Evolutionary conservation across 148 eudicot species (phyloP), one percentile per base, ranked within the genome.

Genomic region (Camellia granthamiana): DNA sequence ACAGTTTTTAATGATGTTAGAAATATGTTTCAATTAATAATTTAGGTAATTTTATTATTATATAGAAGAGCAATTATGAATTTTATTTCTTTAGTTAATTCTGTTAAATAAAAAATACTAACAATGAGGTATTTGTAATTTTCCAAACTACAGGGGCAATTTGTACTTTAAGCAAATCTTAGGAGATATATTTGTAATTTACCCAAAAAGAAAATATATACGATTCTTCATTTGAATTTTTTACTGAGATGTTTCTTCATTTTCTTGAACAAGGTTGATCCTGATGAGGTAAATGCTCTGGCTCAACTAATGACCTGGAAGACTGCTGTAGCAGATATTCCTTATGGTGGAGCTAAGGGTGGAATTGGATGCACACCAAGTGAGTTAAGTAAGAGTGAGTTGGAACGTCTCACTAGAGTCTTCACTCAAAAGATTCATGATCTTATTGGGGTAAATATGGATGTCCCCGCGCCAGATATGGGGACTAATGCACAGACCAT

Each of bases 271-370:
- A 73, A 89, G 91, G 91, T 87, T 64, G 90, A 89, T 69, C 91
- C 86, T 21, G 90, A 89, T 73, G 91, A 89, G 77, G 90, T 89
- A n/a, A 89, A 89, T 84, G 91, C 90, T 65, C 86, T 89, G 42
- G 91, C 91, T 75, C 91, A 89, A 84, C 58, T 89, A 51, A 89
- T 89, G 91, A 89, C 91, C 30, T 89, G 91, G 91, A 89, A 89
- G 80, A 89, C 91, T 15, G 91, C 91, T 11, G 90, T 89, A 52
- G 91, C 85, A 0, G 84, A 89, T 61, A 80, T 89, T 72, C 90
- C 91, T 14, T 89, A 89, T 80, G 91, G 91, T 76, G 91, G 91
- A 30, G 91, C 91, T 49, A 89, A 89, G 78, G 91, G 91, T 74
- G 91, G 91, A 43, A 89, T 89, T 42, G 91, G 88, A 9, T 89